Conservation (phyloP, 2,329 filamentous ascomycete species). For the Ceratocystis ficicola region DNA sequence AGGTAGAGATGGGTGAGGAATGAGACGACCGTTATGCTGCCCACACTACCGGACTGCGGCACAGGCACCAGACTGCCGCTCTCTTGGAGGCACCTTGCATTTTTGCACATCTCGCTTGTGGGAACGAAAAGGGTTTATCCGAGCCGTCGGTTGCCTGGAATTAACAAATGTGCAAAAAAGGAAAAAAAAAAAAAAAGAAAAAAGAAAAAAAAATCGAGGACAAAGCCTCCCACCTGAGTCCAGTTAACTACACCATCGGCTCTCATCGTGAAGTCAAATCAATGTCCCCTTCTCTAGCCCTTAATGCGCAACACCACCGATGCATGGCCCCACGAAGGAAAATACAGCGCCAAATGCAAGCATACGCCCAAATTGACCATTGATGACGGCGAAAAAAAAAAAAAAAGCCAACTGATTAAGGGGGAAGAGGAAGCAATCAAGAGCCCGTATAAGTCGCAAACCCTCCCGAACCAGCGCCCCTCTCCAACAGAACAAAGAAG, state of each 20-base stretch:
- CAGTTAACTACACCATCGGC: no score
- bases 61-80: background rate
- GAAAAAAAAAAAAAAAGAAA: background rate
- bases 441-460: background rate
- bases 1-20: background rate
- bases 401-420: background rate
- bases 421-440: background rate
- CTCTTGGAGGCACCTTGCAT: background rate
- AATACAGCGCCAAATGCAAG: background rate
- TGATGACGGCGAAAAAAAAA: background rate
- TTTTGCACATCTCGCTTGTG: background rate
- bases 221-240: no score
- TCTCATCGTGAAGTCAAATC: no score
- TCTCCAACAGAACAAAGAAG: no score
- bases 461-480: background rate
- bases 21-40: background rate
- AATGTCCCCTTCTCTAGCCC: no score
- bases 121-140: background rate
- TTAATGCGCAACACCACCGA: background rate
- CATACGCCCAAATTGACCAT: background rate
- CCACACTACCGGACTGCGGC: background rate
- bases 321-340: background rate
- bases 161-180: background rate
- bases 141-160: background rate
- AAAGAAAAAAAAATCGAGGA: background rate